A percentile compares a stretch with the other conserved stretches of the same genome.
phyloP scores from a whole-genome alignment of 148 eudicot species.

The Fagopyrum homotropicum region DNA sequence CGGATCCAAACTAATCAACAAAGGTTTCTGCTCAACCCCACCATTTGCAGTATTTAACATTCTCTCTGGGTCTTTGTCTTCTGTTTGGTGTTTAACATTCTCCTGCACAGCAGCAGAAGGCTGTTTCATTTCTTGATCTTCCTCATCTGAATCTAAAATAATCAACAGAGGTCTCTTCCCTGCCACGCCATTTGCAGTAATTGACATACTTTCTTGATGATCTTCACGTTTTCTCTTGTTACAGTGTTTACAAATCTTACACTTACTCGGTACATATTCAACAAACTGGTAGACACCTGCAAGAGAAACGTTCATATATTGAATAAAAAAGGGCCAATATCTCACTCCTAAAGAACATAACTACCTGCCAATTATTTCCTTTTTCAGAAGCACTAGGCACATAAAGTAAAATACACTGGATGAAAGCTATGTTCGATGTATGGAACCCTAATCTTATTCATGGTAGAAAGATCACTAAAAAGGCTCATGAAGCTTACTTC shows the following conservation, averaged over 20 bases:
- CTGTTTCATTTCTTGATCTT: not conserved
- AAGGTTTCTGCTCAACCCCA: not conserved
- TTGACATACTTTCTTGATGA: not conserved
- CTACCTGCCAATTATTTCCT: not conserved
- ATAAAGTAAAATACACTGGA: not conserved
- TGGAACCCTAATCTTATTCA: too few relatives aligned
- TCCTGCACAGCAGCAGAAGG: not conserved
- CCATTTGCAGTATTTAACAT: not conserved
- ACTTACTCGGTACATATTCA: not conserved
- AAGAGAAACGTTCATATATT: not conserved
- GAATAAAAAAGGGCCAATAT: not conserved
- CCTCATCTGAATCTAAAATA: not conserved
- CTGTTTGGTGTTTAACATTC: not conserved
- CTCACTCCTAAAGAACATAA: not conserved
- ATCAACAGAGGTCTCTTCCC: not conserved
- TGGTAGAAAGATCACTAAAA: too few relatives aligned
- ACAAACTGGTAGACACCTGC: not conserved
- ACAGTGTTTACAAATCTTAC: not conserved
- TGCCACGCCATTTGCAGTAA: not conserved
- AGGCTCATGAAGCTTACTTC: not conserved
- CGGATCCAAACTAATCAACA: not conserved
- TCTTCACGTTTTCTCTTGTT: constrained; percentile 1
- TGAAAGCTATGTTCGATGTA: not conserved
- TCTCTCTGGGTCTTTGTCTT: not conserved
- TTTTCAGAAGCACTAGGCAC: not conserved